phyloP scores from a whole-genome alignment of 345 rosid genomes.

The Luvunga scandens region DNA sequence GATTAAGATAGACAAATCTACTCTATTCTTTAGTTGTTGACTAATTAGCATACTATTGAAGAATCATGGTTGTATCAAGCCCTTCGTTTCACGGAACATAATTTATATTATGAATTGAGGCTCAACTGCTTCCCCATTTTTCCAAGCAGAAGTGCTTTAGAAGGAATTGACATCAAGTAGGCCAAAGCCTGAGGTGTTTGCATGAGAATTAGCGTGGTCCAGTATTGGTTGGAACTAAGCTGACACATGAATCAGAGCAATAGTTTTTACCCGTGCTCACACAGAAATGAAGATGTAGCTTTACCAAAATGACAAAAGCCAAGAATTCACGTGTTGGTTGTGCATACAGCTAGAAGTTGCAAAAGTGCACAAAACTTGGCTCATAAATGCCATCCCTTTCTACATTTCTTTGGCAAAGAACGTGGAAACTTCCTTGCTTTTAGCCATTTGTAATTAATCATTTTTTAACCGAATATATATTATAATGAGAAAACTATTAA shows the following conservation, averaged over 20 bases:
- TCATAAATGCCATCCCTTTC: conserved; percentile 5
- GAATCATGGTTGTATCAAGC: neutral
- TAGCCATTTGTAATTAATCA: too few relatives aligned
- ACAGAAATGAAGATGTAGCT: neutral
- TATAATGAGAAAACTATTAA: too few relatives aligned
- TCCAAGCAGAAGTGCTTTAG: neutral
- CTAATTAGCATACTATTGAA: neutral
- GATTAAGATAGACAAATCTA: neutral
- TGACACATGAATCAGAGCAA: neutral
- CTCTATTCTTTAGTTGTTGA: neutral
- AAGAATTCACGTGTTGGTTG: conserved; percentile 19
- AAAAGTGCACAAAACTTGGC: neutral
- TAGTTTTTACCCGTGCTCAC: neutral
- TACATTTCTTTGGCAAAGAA: neutral
- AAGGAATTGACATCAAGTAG: neutral
- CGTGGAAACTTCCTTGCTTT: neutral
- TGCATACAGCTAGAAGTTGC: neutral
- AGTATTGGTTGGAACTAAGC: neutral
- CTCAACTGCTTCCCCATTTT: neutral
- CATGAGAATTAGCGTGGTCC: conserved; percentile 12
- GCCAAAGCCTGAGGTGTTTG: neutral
- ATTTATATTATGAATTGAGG: neutral
- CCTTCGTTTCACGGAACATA: too few relatives aligned
- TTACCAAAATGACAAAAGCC: neutral
- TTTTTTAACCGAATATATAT: too few relatives aligned